These are phyloP conservation scores for Xylaria sp. DNA, from an alignment of 2,329 filamentous ascomycete species.

Conservation along the genomic window DNA sequence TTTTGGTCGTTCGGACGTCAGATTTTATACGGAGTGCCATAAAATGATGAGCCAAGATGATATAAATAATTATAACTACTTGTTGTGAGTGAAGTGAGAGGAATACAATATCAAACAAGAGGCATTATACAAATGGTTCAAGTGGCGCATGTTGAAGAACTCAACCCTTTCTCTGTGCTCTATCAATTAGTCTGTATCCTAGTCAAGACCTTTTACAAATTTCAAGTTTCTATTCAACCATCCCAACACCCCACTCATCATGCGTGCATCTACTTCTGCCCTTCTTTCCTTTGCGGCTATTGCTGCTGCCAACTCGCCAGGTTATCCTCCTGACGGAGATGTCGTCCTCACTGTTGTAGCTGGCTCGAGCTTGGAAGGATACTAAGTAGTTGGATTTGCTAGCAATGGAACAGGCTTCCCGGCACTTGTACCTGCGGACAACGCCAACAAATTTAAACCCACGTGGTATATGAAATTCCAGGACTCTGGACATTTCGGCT, in stretches of 20 bases:
- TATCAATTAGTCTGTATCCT: no score
- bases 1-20: no score
- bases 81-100: no score
- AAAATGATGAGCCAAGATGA: no score
- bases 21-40: no score
- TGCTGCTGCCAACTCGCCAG: neutral
- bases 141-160: no score
- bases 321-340: conserved; percentile 1
- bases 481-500: neutral
- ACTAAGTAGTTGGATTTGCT: conserved; percentile 2
- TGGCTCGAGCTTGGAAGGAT: conserved; percentile 2
- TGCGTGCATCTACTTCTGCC: neutral
- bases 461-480: neutral
- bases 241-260: neutral
- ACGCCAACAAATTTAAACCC: neutral
- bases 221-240: no score
- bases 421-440: neutral
- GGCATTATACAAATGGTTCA: no score
- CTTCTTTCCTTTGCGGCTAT: neutral
- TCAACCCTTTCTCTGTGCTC: no score
- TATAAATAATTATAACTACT: no score
- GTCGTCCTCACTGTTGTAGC: conserved; percentile 2
- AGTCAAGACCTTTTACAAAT: no score
- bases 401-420: neutral
- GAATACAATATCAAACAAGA: no score